Conservation (phyloP, 2,329 filamentous ascomycete species). For the Hypoxylon rubiginosum region DNA sequence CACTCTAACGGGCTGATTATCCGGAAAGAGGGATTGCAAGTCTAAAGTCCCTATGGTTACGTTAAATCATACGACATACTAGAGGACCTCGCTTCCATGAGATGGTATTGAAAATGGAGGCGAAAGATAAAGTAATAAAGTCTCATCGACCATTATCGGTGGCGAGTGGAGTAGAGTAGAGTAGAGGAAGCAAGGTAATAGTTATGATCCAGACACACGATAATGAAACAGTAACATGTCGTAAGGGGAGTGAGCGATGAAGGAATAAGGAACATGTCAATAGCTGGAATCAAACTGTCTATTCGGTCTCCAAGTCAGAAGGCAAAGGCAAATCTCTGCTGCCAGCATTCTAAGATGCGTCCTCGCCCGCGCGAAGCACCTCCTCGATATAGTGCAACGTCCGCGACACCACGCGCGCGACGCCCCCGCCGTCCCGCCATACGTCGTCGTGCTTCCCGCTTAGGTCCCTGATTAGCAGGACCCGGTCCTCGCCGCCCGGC, state of each 20-base stretch:
- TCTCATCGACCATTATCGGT: too few relatives aligned
- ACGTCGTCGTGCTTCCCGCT: slow-evolving; percentile 73
- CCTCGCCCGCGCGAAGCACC: neutral
- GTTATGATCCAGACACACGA: too few relatives aligned
- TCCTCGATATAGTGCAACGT: slow-evolving; percentile 25
- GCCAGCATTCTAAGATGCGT: too few relatives aligned
- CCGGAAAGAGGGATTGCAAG: neutral
- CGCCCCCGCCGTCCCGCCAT: slow-evolving; percentile 70
- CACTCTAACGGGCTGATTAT: neutral
- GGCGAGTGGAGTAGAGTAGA: too few relatives aligned
- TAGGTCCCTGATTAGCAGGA: slow-evolving; percentile 60
- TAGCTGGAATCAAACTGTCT: neutral
- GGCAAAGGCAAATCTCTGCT: neutral
- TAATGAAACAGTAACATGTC: too few relatives aligned
- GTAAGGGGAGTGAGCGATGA: too few relatives aligned
- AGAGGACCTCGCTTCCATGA: neutral
- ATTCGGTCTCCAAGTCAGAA: neutral
- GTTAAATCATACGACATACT: neutral
- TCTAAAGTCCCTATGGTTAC: neutral
- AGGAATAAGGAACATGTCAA: neutral
- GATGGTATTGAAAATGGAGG: neutral
- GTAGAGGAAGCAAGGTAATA: neutral
- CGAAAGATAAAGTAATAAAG: neutral
- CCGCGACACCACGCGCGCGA: slow-evolving; percentile 62
- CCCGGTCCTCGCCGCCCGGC: slow-evolving; percentile 48